Conservation (phyloP, 1,284 basidiomycete species). For the Entoloma clypeatum region DNA sequence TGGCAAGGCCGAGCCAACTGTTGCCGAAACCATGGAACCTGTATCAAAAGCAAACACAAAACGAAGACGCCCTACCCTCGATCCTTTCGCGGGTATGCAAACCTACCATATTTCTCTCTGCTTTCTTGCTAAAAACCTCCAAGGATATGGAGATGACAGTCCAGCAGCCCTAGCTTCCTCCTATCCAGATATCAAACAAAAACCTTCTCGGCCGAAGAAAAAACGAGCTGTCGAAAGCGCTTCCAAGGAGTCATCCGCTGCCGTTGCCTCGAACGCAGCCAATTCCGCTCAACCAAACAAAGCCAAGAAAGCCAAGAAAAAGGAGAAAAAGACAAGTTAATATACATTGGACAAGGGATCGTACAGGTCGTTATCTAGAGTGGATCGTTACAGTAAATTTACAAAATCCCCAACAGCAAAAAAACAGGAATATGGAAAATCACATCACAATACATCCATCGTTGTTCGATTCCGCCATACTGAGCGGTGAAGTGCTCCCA, state of each 20-base stretch:
- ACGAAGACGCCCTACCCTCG: slow-evolving; percentile 49
- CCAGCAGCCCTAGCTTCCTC: slow-evolving; percentile 1
- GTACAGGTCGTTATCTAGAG: not conserved
- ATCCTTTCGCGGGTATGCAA: slow-evolving; percentile 60
- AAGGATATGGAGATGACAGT: slow-evolving; percentile 22
- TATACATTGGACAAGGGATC: not conserved
- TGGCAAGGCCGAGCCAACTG: slow-evolving; percentile 19
- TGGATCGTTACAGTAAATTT: slow-evolving; percentile 4
- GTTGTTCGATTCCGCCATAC: slow-evolving; percentile 31
- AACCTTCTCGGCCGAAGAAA: slow-evolving; percentile 5
- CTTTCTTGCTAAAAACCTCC: slow-evolving; percentile 1
- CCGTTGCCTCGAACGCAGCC: slow-evolving; percentile 8
- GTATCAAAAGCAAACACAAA: slow-evolving; percentile 30
- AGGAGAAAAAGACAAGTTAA: slow-evolving; percentile 17
- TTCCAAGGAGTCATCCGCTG: slow-evolving; percentile 9
- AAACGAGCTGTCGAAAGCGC: slow-evolving; percentile 10
- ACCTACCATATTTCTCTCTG: not conserved
- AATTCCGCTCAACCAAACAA: slow-evolving; percentile 16
- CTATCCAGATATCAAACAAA: slow-evolving; percentile 3
- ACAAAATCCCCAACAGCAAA: slow-evolving; percentile 4
- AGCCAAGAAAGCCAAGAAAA: slow-evolving; percentile 26
- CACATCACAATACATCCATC: slow-evolving; percentile 43
- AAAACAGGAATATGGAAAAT: slow-evolving; percentile 12
- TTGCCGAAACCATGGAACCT: slow-evolving; percentile 13
- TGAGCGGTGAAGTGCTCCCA: slow-evolving; percentile 34